Percentiles rank a stretch among this genome's conserved stretches.
These are phyloP conservation scores for Erysiphe neolycopersici DNA, from an alignment of 2,329 filamentous ascomycete species.

Conservation along the genomic window DNA sequence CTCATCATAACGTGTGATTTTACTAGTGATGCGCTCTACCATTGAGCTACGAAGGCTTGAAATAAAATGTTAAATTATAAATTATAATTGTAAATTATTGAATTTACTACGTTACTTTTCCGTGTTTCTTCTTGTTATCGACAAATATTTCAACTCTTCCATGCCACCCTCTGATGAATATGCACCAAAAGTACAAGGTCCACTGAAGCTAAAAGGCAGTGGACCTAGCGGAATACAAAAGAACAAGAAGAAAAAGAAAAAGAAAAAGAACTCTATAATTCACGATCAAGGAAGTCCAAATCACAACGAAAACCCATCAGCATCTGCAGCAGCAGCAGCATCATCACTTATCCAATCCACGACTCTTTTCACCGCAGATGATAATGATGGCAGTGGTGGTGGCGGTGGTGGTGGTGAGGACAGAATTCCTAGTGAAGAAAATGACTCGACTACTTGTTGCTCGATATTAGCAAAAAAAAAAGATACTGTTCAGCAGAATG, in stretches of 20 bases:
- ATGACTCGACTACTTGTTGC: background rate
- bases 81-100: background rate
- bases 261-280: background rate
- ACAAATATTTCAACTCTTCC: background rate
- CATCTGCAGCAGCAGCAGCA: no score
- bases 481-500: conserved; percentile 1
- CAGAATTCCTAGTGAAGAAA: conserved; percentile 1
- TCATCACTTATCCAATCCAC: conserved; percentile 1
- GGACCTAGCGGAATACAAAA: conserved; percentile 41
- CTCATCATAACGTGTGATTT: no score
- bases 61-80: background rate
- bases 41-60: background rate
- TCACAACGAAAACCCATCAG: background rate
- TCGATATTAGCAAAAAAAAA: background rate
- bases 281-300: background rate
- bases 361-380: conserved; percentile 11
- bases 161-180: conserved; percentile 41
- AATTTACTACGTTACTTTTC: background rate
- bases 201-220: conserved; percentile 58
- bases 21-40: background rate
- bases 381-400: conserved; percentile 6
- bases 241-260: conserved; percentile 20
- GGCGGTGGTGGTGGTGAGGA: conserved; percentile 9
- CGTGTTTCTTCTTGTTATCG: background rate
- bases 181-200: conserved; percentile 32